phyloP scores from a whole-genome alignment of 192 early-diverging fungal genomes.

The Thoreauomyces humboldtii region DNA sequence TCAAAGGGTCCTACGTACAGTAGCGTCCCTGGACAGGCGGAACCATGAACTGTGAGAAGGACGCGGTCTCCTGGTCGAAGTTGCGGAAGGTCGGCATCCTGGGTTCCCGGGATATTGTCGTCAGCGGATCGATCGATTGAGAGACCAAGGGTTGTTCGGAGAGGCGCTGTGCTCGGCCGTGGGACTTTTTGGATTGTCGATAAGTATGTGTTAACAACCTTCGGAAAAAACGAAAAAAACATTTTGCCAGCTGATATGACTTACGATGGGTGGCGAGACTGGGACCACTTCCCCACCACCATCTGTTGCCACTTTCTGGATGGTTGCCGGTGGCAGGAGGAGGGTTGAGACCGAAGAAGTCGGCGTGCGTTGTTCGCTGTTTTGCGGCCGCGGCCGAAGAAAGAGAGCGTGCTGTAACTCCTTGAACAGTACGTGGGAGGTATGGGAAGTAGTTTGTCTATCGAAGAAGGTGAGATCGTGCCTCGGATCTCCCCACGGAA shows the following conservation, averaged over 20 bases:
- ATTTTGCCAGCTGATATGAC: constrained; percentile 2
- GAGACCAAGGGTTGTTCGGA: background rate
- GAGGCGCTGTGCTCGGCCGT: constrained; percentile 14
- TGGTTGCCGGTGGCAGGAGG: constrained; percentile 50
- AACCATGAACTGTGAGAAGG: constrained; percentile 31
- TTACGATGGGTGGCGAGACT: constrained; percentile 40
- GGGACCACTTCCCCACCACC: constrained; percentile 52
- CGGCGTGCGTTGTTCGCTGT: constrained; percentile 25
- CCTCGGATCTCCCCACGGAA: too few relatives aligned
- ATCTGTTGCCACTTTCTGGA: constrained; percentile 47
- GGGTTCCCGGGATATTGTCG: background rate
- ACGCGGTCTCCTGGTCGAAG: constrained; percentile 42
- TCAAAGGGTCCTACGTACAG: constrained; percentile 45
- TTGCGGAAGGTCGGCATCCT: constrained; percentile 22
- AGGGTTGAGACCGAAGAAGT: constrained; percentile 48
- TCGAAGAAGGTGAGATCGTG: constrained; percentile 9
- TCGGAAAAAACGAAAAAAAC: background rate
- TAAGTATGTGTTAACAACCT: background rate
- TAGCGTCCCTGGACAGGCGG: constrained; percentile 36
- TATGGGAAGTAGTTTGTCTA: constrained; percentile 47
- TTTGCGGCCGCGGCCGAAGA: constrained; percentile 33
- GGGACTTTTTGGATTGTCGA: background rate
- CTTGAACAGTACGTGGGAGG: constrained; percentile 35
- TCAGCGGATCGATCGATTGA: background rate
- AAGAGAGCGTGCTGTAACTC: constrained; percentile 27